These are phyloP conservation scores for Thermothielavioides terrestris DNA, from an alignment of 495 filamentous ascomycete species.

Conservation along the genomic window DNA sequence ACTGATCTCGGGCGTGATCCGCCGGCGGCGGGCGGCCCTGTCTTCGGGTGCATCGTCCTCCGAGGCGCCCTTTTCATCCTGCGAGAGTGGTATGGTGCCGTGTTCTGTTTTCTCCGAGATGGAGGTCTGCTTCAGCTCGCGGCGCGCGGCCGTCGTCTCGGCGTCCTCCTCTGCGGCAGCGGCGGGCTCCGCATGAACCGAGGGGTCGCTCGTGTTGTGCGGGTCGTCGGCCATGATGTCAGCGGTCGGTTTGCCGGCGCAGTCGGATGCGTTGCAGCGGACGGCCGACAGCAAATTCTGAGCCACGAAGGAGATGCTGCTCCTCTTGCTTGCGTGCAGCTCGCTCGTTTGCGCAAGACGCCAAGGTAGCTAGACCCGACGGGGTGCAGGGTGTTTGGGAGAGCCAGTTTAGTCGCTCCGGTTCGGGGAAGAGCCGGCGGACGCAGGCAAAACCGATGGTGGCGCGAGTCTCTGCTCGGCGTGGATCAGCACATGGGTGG, in stretches of 20 bases:
- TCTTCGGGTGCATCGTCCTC: slow-evolving; percentile 21
- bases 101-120: slow-evolving; percentile 41
- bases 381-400: too few species aligned
- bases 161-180: slow-evolving; percentile 38
- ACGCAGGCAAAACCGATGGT: background rate
- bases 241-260: slow-evolving; percentile 7
- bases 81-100: slow-evolving; percentile 3
- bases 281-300: slow-evolving; percentile 1
- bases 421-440: background rate
- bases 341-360: background rate
- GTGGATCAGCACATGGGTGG: background rate
- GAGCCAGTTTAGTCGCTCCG: background rate
- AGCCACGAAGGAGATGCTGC: background rate
- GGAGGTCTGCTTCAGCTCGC: slow-evolving; percentile 46
- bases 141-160: slow-evolving; percentile 45
- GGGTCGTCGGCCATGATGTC: slow-evolving; percentile 32
- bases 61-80: slow-evolving; percentile 18
- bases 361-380: too few species aligned
- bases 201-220: slow-evolving; percentile 27
- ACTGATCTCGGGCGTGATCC: slow-evolving; percentile 26
- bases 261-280: background rate
- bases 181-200: slow-evolving; percentile 19
- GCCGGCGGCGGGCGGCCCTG: slow-evolving; percentile 2
- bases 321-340: background rate
- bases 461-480: too few species aligned